Evolutionary conservation across 1,284 basidiomycete species (phyloP), one percentile per base, ranked within the genome.

Genomic region (Irpex rosettiformis): DNA sequence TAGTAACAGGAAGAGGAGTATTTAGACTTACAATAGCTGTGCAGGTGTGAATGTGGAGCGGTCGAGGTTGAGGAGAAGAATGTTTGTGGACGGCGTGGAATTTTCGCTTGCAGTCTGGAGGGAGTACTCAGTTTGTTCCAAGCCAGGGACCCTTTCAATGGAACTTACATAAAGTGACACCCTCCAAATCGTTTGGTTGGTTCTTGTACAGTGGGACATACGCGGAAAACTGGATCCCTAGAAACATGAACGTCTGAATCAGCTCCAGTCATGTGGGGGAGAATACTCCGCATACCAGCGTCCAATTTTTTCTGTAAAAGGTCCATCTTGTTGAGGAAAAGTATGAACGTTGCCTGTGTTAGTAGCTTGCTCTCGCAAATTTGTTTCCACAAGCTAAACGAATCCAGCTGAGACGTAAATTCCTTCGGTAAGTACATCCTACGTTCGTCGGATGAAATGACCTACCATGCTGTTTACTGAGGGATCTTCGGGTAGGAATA

Each of bases 241-340:
- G 2, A 21, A 30, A 10, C 18, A 16, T 11, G 22, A 52, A 2
- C 3, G 1, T 28, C 49, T n/a, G n/a, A 52, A 8, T 52, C 4
- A 11, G 16, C 1, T 4, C 25, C 37, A 5, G 21, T 3, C 22
- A 25, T 18, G 30, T 25, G 4, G n/a, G n/a, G 27, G 11, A 29
- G 16, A 24, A 42, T 6, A 3, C 6, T 1, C 21, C 22, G 28
- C 30, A 45, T 27, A 58, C 83, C 84, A 2, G 78, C 63, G 59
- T 76, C 72, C 16, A 88, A 73, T 64, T 86, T 84, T 27, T 72
- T 68, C 24, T 80, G 75, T 13, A 88, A 70, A 54, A 87, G 77
- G 66, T 88, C 85, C 59, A 77, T 76, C 65, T 88, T 88, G 72
- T 88, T 88, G 10, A 88, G 73, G 64, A 87, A 78, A 11, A 88